Evolutionary conservation across 164 flowering plant species (phyloP), one percentile per base, ranked within the genome.

Genomic region (Taxillus chinensis): DNA sequence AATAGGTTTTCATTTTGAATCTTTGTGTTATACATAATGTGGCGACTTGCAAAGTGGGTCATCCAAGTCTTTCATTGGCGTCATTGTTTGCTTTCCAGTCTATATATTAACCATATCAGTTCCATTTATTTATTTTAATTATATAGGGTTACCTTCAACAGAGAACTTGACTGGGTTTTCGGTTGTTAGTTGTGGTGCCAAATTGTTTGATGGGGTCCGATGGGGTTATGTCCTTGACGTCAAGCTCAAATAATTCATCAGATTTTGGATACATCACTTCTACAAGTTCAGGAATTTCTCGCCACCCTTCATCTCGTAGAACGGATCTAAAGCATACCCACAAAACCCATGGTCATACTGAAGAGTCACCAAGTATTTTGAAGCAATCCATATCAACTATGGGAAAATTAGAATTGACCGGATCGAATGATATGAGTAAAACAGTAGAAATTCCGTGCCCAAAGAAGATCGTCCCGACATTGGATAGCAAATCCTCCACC

Each of bases 121-220:
- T 27, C 2, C 27, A 27, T 27, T 27, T 27, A 27, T 27, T 27
- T 27, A 27, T 27, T 27, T 27, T 27, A 27, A 27, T 27, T 27
- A 27, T 27, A 27, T 27, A 27, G 27, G 0, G 27, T 27, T 27
- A 27, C 2, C 27, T 27, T 27, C 27, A 27, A 27, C 27, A 27
- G 27, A 27, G 27, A 27, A 27, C 27, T 27, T 27, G 27, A 27
- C 27, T 27, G 27, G 27, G 27, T 27, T 27, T 27, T 27, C 27
- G 27, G 27, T 57, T 67, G 45, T 62, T 67, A 62, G 73, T 52
- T 41, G 43, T 63, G 48, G 41, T 57, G 54, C 53, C 50, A 38
- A 60, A 51, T 53, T 54, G 39, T 54, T 41, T 60, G 3, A 81
- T 70, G 75, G 84, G 77, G 41, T 75, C 78, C 52, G 72, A 70